Percentiles rank a stretch among this genome's conserved stretches.
These are phyloP conservation scores for Rheum nobile DNA, from an alignment of 148 eudicot genomes.

Conservation along the genomic window DNA sequence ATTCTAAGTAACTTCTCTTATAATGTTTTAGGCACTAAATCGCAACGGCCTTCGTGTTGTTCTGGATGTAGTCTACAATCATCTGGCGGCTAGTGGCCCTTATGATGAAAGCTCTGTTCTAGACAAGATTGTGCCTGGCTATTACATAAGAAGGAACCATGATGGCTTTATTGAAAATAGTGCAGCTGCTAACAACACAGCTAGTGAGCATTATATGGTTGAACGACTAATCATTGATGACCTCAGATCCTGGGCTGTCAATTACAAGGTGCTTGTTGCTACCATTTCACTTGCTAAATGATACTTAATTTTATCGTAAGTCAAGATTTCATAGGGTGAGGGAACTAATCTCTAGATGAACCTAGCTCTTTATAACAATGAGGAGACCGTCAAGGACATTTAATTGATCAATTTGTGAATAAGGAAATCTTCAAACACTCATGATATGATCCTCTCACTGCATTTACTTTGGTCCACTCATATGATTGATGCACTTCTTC, in stretches of 20 bases:
- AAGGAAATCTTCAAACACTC: neutral
- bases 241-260: constrained; percentile 69
- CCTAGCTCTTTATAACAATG: no score
- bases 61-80: constrained; percentile 94
- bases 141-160: constrained; percentile 67
- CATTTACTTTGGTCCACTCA: neutral
- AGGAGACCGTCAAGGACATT: neutral
- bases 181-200: constrained; percentile 79
- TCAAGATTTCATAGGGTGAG: neutral
- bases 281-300: neutral
- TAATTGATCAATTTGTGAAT: neutral
- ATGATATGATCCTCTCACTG: neutral
- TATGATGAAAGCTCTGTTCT: constrained; percentile 60
- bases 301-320: neutral
- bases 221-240: constrained; percentile 88
- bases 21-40: constrained; percentile 64
- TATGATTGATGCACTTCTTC: constrained; percentile 15
- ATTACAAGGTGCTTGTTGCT: constrained; percentile 54
- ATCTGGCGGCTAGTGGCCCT: constrained; percentile 86
- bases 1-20: constrained; percentile 1
- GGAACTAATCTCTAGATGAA: neutral
- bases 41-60: constrained; percentile 78
- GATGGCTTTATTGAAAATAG: constrained; percentile 72
- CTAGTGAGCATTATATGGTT: constrained; percentile 98
- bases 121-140: constrained; percentile 99